phyloP scores from a whole-genome alignment of 1,284 basidiomycete species.

The Cutaneotrichosporon sp. region DNA sequence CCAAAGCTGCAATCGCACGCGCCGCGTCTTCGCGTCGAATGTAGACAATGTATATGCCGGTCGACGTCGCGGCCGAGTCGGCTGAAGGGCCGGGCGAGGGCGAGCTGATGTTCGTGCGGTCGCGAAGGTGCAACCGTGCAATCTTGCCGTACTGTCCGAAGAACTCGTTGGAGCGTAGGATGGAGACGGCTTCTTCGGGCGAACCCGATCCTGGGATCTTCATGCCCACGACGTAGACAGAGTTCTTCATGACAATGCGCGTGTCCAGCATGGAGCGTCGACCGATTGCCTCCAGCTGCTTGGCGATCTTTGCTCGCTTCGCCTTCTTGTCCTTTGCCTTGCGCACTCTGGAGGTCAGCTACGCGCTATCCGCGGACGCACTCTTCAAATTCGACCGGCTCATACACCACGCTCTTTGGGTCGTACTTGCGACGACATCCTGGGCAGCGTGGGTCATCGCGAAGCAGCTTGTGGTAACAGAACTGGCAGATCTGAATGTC shows the following conservation, averaged over 20 bases:
- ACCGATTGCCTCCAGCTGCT: constrained; percentile 85
- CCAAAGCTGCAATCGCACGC: constrained; percentile 86
- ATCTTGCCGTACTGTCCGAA: constrained; percentile 99
- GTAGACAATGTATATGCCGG: constrained; percentile 96
- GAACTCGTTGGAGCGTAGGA: constrained; percentile 91
- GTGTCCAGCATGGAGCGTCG: constrained; percentile 89
- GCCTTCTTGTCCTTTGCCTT: constrained; percentile 95
- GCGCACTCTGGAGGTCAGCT: constrained; percentile 68
- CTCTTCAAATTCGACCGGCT: constrained; percentile 94
- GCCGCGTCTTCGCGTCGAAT: constrained; percentile 93
- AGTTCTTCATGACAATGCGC: constrained; percentile 92
- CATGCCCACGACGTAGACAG: constrained; percentile 94
- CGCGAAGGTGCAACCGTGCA: constrained; percentile 88
- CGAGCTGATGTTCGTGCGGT: constrained; percentile 63
- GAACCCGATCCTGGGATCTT: constrained; percentile 62
- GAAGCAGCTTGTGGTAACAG: constrained; percentile 98
- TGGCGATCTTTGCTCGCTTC: constrained; percentile 89
- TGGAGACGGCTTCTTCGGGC: constrained; percentile 96
- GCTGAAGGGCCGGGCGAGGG: constrained; percentile 57
- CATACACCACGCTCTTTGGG: constrained; percentile 91
- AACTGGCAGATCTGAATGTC: constrained; percentile 87
- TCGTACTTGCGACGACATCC: constrained; percentile 94
- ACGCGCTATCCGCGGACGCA: constrained; percentile 56
- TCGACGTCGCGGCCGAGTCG: constrained; percentile 54
- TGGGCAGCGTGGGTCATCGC: constrained; percentile 93